Base-by-base conservation (phyloP, 805 yeast species). In the Naumovozyma castellii region DNA sequence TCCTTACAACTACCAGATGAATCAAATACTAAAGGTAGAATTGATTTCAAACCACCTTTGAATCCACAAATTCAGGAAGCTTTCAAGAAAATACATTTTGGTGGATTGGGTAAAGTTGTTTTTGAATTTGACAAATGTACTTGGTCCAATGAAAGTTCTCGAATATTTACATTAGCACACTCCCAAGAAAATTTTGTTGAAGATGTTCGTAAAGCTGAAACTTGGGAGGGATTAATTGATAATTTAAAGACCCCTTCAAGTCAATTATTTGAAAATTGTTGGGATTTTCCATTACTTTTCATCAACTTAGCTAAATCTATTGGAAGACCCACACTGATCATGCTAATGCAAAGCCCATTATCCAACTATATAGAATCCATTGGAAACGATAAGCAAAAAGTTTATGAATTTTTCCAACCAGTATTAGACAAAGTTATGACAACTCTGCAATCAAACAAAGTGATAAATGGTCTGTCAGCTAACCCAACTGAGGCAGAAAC, bases 51-150 rank as follows among this genome's bases (percentile, higher is more conserved):
- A 0, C 86, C 87, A 0, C 57, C 63, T 4, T 57, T 83, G 12
- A 84, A 85, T 0, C n/a, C 18, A 5, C 43, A 50, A 1, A 64
- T 80, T 12, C 42, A 44, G 8, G 61, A 61, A 1, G 62, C 81
- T 0, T 61, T 84, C 12, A 49, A 61, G 1, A 60, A 65, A 9
- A 67, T 80, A 48, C 73, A 73, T 43, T 77, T 71, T 57, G 88
- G 88, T 0, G 72, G 80, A 1, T 61, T 84, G 32, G 94, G 94
- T 0, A 84, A 84, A 56, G 75, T 82, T 9, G 62, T 82, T 0
- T 66, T 84, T 42, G 88, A 80, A 54, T 84, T 84, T 53, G 75
- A 73, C 3, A 43, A 57, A 1, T 59, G 71, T 2, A 80, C 78
- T 59, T 84, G 94, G 94, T 59, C 63, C 14, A 48, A 62, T 6